Conservation (phyloP, 2,329 filamentous ascomycete species). For the Penicillium sp. region DNA sequence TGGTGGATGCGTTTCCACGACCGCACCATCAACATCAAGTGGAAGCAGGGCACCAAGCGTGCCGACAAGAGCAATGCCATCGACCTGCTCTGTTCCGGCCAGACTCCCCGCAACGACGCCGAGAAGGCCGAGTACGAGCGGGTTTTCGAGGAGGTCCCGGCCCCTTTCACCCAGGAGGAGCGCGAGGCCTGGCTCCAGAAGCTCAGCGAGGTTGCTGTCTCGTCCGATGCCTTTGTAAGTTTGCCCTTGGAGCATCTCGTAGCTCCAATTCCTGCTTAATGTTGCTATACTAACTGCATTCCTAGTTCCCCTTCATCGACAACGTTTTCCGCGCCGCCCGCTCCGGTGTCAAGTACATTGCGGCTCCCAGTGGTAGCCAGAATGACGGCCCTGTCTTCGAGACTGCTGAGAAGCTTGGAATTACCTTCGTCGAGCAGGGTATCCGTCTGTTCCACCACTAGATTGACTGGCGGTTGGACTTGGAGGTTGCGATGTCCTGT, state of each 20-base stretch:
- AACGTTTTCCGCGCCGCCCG: slow-evolving; percentile 89
- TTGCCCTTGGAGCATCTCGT: not conserved
- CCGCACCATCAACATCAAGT: slow-evolving; percentile 81
- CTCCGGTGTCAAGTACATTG: slow-evolving; percentile 93
- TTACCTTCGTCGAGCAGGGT: slow-evolving; percentile 94
- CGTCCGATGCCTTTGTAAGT: slow-evolving; percentile 91
- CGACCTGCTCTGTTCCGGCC: slow-evolving; percentile 86
- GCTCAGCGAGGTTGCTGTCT: slow-evolving; percentile 72
- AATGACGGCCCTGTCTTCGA: slow-evolving; percentile 58
- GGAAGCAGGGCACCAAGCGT: slow-evolving; percentile 96
- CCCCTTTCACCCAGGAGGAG: slow-evolving; percentile 78
- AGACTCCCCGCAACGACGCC: slow-evolving; percentile 76
- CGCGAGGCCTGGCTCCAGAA: slow-evolving; percentile 80
- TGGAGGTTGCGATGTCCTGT: slow-evolving; percentile 1
- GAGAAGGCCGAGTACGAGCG: slow-evolving; percentile 85
- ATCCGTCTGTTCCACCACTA: slow-evolving; percentile 94
- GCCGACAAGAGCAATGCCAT: slow-evolving; percentile 98
- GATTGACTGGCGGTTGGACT: slow-evolving; percentile 5
- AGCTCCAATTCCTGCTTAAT: not conserved
- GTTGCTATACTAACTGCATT: not conserved
- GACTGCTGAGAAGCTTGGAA: slow-evolving; percentile 85
- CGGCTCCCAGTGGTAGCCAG: slow-evolving; percentile 76
- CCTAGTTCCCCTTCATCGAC: slow-evolving; percentile 90
- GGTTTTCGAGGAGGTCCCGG: slow-evolving; percentile 84
- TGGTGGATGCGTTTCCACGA: slow-evolving; percentile 99